Percentiles rank a stretch among this genome's conserved stretches.
phyloP scores from a whole-genome alignment of 371 early-diverging fungal species.

The Synchytrium microbalum region DNA sequence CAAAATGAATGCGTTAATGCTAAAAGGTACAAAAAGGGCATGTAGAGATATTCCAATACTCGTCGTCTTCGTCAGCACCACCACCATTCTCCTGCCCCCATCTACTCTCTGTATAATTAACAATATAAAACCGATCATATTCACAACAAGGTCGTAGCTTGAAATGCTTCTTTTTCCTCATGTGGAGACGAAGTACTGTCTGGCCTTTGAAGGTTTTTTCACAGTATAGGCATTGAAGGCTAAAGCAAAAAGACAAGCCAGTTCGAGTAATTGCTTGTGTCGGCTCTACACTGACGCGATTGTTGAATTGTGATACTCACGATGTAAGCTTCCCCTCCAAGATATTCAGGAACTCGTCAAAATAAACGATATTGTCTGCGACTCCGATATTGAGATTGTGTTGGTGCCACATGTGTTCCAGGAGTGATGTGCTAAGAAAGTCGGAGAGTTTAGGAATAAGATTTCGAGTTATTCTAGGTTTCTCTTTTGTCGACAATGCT shows the following conservation, averaged over 20 bases:
- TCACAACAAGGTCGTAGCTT: slow-evolving; percentile 77
- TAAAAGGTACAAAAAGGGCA: too few species aligned
- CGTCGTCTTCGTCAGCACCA: slow-evolving; percentile 57
- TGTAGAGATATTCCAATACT: too few species aligned
- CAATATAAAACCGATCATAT: slow-evolving; percentile 92
- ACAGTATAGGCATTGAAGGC: slow-evolving; percentile 86
- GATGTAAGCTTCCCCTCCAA: slow-evolving; percentile 66
- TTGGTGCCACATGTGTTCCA: slow-evolving; percentile 84
- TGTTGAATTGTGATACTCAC: slow-evolving; percentile 29
- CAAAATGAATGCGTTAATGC: too few species aligned
- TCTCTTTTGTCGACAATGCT: too few species aligned
- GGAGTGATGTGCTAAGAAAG: too few species aligned
- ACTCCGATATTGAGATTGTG: slow-evolving; percentile 93
- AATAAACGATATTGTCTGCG: slow-evolving; percentile 83
- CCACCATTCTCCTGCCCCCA: slow-evolving; percentile 70
- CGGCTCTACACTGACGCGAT: background rate
- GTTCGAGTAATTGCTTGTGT: background rate
- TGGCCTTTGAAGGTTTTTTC: slow-evolving; percentile 85
- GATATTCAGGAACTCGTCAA: slow-evolving; percentile 74
- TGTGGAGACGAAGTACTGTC: slow-evolving; percentile 86
- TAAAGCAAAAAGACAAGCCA: slow-evolving; percentile 11
- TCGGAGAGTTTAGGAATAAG: too few species aligned
- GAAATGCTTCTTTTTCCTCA: slow-evolving; percentile 98
- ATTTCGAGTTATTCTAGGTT: too few species aligned
- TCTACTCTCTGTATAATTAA: slow-evolving; percentile 88